Evolutionary conservation across 768 basidiomycete species (phyloP), one percentile per base, ranked within the genome.

Genomic region (Rhodotorula graminis): DNA sequence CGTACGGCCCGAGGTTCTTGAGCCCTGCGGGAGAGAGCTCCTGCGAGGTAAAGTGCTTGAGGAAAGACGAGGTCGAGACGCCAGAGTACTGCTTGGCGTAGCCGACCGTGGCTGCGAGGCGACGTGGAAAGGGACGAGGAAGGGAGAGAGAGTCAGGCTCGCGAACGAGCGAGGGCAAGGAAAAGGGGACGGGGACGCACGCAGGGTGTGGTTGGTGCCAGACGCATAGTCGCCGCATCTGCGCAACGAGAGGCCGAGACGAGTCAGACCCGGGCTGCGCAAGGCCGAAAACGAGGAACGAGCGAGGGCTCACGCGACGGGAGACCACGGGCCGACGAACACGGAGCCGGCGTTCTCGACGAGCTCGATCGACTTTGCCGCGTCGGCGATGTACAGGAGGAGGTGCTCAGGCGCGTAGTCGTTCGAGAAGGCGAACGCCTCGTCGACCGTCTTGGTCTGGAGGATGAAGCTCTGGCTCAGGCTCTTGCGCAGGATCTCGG

Each of bases 171-270:
- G 21, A 31, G 15, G 21, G 49, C 25, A 29, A 42, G 33, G 23
- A 58, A 23, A 18, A 27, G 59, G 73, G 16, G 42, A 25, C 2
- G 15, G 6, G 5, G 11, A 92, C 93, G 92, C 96, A 50, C 95
- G 95, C 33, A 99, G 84, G 0, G 95, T 98, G 84, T 99, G 96
- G 81, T 99, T 99, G 15, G 96, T 98, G 29, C 96, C 96, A 0
- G 95, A 98, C 12, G 95, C 95, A 78, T 98, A 99, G 81, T 99
- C 96, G 44, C 96, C 96, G 81, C 93, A 97, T 77, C 95, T 97
- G 77, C 50, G 60, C 37, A 37, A 9, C 5, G 9, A 4, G 40
- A 25, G 29, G 60, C 29, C 29, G 18, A 50, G 44, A 29, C 64
- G 66, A 3, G 72, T 70, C 31, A 65, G 64, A 52, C 37, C 4